phyloP scores from a whole-genome alignment of 2,329 filamentous ascomycete genomes.

The Aspergillus sclerotialis region DNA sequence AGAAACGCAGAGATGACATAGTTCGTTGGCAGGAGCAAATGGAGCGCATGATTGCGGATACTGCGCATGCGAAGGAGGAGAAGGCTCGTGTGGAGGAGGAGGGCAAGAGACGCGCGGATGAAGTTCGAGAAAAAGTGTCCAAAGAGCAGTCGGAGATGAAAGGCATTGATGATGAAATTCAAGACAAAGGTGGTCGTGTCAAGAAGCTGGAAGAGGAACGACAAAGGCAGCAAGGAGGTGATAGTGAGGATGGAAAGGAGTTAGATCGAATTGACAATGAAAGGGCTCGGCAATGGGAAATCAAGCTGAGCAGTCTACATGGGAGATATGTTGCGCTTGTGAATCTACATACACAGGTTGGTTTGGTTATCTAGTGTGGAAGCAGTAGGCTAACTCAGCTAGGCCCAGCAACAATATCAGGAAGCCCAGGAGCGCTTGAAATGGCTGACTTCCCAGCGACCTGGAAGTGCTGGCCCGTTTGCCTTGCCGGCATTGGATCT shows the following conservation, averaged over 20 bases:
- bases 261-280: slow-evolving; percentile 45
- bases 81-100: slow-evolving; percentile 36
- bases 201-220: slow-evolving; percentile 56
- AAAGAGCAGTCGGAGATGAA: slow-evolving; percentile 46
- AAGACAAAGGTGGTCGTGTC: slow-evolving; percentile 53
- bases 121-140: slow-evolving; percentile 38
- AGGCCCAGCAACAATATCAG: slow-evolving; percentile 38
- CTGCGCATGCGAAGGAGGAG: slow-evolving; percentile 37
- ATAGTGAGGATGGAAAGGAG: slow-evolving; percentile 45
- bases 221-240: slow-evolving; percentile 42
- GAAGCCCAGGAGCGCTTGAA: slow-evolving; percentile 40
- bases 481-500: slow-evolving; percentile 36
- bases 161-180: slow-evolving; percentile 54
- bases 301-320: slow-evolving; percentile 36
- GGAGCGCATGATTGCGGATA: slow-evolving; percentile 44
- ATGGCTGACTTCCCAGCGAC: slow-evolving; percentile 35
- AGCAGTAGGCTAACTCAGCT: slow-evolving; percentile 3
- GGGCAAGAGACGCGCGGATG: slow-evolving; percentile 31
- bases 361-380: slow-evolving; percentile 2
- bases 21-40: slow-evolving; percentile 52
- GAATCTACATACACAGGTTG: slow-evolving; percentile 32
- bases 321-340: slow-evolving; percentile 37
- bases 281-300: slow-evolving; percentile 41
- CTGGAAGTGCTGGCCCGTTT: slow-evolving; percentile 33
- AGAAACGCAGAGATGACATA: slow-evolving; percentile 56